Percentiles rank a stretch among this genome's conserved stretches.
Conservation (phyloP, 495 filamentous ascomycete genomes). For the Hypoxylon lienhwacheense region DNA sequence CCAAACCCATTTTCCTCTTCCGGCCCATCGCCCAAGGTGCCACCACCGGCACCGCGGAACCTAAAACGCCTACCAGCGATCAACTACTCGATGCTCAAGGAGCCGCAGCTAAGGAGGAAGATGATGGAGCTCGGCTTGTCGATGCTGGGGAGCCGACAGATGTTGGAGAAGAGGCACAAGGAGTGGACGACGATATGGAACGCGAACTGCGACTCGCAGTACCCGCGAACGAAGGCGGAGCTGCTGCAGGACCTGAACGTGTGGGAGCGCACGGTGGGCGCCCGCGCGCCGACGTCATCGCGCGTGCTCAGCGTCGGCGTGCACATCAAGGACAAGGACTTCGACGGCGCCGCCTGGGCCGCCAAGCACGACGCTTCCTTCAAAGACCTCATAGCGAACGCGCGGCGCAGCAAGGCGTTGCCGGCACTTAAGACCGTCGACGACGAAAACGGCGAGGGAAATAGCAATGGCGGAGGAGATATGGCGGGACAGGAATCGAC, state of each 20-base stretch:
- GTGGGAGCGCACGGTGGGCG: conserved; percentile 80
- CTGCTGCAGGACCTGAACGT: conserved; percentile 74
- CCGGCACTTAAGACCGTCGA: conserved; percentile 24
- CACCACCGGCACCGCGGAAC: conserved; percentile 16
- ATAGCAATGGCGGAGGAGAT: background rate
- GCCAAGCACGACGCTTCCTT: conserved; percentile 72
- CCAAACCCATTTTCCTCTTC: conserved; percentile 19
- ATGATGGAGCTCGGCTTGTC: conserved; percentile 82
- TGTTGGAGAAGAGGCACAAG: conserved; percentile 77
- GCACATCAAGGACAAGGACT: conserved; percentile 74
- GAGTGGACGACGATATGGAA: conserved; percentile 98
- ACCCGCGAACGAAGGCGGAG: conserved; percentile 68
- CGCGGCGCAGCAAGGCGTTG: conserved; percentile 52
- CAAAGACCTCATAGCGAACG: conserved; percentile 71
- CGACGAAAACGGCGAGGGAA: background rate
- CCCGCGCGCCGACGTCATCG: conserved; percentile 44
- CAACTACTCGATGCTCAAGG: conserved; percentile 80
- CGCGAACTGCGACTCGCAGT: conserved; percentile 84
- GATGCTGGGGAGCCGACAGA: conserved; percentile 60
- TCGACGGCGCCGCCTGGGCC: conserved; percentile 78
- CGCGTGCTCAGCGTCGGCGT: conserved; percentile 37
- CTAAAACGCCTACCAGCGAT: conserved; percentile 69
- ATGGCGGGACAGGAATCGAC: background rate
- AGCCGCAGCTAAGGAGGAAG: conserved; percentile 74
- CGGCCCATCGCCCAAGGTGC: conserved; percentile 13